Conservation (phyloP, 192 early-diverging fungal species). For the Backusella macrospora region DNA sequence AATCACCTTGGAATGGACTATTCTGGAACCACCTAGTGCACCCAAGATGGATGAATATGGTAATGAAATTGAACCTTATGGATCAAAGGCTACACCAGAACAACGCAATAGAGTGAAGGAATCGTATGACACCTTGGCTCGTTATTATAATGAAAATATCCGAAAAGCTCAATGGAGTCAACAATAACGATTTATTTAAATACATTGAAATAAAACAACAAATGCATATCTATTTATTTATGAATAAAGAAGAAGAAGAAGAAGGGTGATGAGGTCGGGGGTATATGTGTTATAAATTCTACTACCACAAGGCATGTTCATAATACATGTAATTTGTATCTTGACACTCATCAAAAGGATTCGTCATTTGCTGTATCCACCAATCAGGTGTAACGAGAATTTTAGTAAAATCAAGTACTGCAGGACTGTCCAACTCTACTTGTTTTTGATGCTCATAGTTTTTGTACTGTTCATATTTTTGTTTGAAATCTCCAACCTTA, state of each 20-base stretch:
- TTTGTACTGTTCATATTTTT: not conserved
- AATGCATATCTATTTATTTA: too few relatives aligned
- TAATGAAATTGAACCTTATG: slow-evolving; percentile 19
- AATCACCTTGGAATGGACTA: slow-evolving; percentile 59
- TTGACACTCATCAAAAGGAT: not conserved
- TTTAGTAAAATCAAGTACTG: not conserved
- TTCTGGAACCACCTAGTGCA: not conserved
- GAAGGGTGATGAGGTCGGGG: not conserved
- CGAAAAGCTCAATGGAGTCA: not conserved
- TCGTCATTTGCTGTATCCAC: slow-evolving; percentile 12
- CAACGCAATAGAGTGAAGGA: not conserved
- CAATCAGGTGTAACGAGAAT: slow-evolving; percentile 13
- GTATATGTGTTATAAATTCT: not conserved
- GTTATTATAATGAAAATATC: not conserved
- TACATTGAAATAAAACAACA: too few relatives aligned
- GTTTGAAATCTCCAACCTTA: not conserved
- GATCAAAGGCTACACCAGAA: slow-evolving; percentile 17
- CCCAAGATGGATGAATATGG: slow-evolving; percentile 16
- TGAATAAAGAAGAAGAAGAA: too few relatives aligned
- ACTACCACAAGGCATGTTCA: slow-evolving; percentile 13
- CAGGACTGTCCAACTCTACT: not conserved
- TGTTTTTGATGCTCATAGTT: not conserved
- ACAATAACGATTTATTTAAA: not conserved
- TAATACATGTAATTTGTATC: not conserved
- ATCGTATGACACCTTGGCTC: not conserved